Conservation (phyloP, 108 stramenopile genomes). For the Cyclostephanos invisitatus region DNA sequence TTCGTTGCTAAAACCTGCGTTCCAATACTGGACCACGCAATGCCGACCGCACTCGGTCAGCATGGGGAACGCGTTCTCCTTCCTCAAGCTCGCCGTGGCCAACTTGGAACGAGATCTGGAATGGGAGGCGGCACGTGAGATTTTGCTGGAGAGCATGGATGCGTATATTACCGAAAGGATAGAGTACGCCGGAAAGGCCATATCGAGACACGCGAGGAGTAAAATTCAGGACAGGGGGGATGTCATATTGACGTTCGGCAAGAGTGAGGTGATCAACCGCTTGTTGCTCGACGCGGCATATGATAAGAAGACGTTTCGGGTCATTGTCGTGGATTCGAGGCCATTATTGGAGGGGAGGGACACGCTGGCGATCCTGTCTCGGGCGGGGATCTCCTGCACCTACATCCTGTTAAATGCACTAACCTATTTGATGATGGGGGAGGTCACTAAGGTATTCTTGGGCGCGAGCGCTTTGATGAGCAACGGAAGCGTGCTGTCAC, state of each 20-base stretch:
- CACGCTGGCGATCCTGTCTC: constrained; percentile 62
- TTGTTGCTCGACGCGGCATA: constrained; percentile 55
- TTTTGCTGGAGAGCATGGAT: constrained; percentile 83
- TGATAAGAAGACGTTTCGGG: constrained; percentile 64
- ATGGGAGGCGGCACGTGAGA: constrained; percentile 70
- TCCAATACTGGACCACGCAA: constrained; percentile 83
- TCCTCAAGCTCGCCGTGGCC: constrained; percentile 83
- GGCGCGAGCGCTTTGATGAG: constrained; percentile 96
- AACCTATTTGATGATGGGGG: constrained; percentile 92
- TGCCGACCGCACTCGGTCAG: constrained; percentile 94
- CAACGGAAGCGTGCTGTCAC: constrained; percentile 91
- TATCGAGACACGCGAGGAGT: constrained; percentile 73
- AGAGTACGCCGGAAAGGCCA: constrained; percentile 86
- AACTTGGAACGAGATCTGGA: constrained; percentile 84
- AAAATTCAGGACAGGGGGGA: constrained; percentile 90
- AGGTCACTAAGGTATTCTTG: constrained; percentile 95
- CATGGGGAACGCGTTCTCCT: constrained; percentile 97
- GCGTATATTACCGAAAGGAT: constrained; percentile 89
- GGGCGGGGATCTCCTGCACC: constrained; percentile 80
- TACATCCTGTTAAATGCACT: constrained; percentile 90
- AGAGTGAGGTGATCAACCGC: constrained; percentile 67
- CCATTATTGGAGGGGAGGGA: constrained; percentile 84
- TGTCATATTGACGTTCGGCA: constrained; percentile 93
- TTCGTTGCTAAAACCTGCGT: constrained; percentile 85
- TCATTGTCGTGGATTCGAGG: constrained; percentile 95